Base-by-base conservation (phyloP, 257 asterid species). In the Plantago elongata region DNA sequence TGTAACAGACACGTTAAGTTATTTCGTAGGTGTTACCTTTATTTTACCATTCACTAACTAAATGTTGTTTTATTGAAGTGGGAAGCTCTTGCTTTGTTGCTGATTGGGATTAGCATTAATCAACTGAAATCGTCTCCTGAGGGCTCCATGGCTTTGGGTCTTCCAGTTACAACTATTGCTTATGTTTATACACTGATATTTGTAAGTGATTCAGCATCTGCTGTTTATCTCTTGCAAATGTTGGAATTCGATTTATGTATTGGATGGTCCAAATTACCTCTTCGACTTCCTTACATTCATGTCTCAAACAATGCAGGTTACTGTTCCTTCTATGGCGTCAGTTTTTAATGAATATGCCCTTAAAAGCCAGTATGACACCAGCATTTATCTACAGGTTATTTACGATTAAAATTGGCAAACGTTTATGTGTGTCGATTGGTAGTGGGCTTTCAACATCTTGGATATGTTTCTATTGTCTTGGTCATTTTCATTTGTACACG, bases 21-120 rank as follows among this genome's bases (percentile, higher is more conserved):
- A 54, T 54, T 14, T 27, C 27, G 59, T 54, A 27, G 42, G 29
- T 54, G 10, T 11, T 54, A 18, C 43, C 34, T 50, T 54, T 5
- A 3, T 34, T 34, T 34, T 11, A 54, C 13, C 15, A 54, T 11
- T n/a, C 18, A 9, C 43, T 54, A 18, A 45, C 49, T 67, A 44
- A 57, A 64, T 52, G 46, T 50, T 66, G 54, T 69, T 66, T 9
- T 30, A 29, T 66, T 13, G 43, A 83, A 94, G 97, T 89, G 99
- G 97, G 99, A 94, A 77, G 99, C 99, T 74, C 99, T 94, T 61
- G 97, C 96, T 9, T 74, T 94, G 78, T 69, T 94, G 93, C 95
- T 94, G 69, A 94, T 94, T 66, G 99, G 99, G 56, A 90, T 94
- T 62, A 83, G 87, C 30, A 85, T 94, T 69, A 94, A 94, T 74